phyloP scores from a whole-genome alignment of 352 stramenopile genomes.

The Phytophthora pisi region DNA sequence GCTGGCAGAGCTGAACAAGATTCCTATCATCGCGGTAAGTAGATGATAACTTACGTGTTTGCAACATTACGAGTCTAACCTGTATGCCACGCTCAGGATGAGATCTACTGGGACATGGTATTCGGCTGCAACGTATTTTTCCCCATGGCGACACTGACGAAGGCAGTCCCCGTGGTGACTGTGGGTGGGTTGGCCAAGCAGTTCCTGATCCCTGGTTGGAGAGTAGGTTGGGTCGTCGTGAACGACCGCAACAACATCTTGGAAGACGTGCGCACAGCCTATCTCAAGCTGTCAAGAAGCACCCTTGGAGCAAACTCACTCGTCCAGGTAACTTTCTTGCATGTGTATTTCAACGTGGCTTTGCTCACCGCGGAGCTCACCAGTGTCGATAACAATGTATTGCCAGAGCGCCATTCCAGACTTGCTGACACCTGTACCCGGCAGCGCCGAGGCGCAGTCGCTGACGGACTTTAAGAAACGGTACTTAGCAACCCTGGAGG shows the following conservation, averaged over 20 bases:
- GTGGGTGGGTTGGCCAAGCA: slow-evolving; percentile 94
- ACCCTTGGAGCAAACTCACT: slow-evolving; percentile 92
- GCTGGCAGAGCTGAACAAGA: slow-evolving; percentile 80
- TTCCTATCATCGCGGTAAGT: slow-evolving; percentile 94
- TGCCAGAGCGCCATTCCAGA: slow-evolving; percentile 79
- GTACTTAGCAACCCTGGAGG: slow-evolving; percentile 84
- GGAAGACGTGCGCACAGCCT: slow-evolving; percentile 86
- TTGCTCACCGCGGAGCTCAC: neutral
- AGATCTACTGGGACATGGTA: slow-evolving; percentile 88
- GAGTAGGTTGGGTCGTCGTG: slow-evolving; percentile 95
- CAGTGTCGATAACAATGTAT: neutral
- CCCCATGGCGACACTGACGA: slow-evolving; percentile 84
- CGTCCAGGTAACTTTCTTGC: slow-evolving; percentile 52
- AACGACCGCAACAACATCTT: slow-evolving; percentile 88
- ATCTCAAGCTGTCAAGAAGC: slow-evolving; percentile 92
- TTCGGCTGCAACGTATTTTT: slow-evolving; percentile 79
- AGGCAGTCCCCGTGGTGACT: slow-evolving; percentile 80
- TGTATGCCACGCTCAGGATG: slow-evolving; percentile 42
- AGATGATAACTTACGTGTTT: neutral
- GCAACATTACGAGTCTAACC: neutral
- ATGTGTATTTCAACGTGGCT: neutral
- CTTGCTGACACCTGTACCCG: slow-evolving; percentile 70
- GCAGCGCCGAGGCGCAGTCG: slow-evolving; percentile 62
- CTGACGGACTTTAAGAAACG: slow-evolving; percentile 83
- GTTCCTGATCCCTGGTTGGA: slow-evolving; percentile 96